These are phyloP conservation scores for Eimeria necatrix DNA, from an alignment of 169 alveolate genomes.

Conservation along the genomic window DNA sequence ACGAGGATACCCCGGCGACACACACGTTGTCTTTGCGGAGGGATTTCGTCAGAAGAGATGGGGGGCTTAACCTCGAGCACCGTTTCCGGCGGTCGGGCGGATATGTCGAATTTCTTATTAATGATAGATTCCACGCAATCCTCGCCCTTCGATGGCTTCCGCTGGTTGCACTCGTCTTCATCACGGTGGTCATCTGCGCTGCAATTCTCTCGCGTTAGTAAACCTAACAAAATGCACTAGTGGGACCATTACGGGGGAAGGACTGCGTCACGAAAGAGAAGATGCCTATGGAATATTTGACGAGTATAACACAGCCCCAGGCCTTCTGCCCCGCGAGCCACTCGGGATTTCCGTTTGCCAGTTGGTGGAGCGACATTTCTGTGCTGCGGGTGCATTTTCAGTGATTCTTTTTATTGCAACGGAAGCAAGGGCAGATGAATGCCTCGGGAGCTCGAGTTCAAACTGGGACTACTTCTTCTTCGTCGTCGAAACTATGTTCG, in stretches of 20 bases:
- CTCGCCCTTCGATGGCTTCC: slow-evolving; percentile 80
- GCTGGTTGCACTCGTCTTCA: slow-evolving; percentile 78
- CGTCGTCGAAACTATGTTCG: slow-evolving; percentile 86
- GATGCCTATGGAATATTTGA: not conserved
- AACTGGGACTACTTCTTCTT: slow-evolving; percentile 83
- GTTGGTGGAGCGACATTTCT: not conserved
- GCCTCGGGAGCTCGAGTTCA: slow-evolving; percentile 83
- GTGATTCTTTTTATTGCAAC: slow-evolving; percentile 76
- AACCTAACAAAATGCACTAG: not conserved
- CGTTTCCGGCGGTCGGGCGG: slow-evolving; percentile 75
- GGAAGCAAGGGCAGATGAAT: slow-evolving; percentile 79
- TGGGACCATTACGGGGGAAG: not conserved
- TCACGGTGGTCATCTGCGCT: slow-evolving; percentile 78
- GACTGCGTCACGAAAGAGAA: not conserved
- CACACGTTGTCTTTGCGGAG: slow-evolving; percentile 60
- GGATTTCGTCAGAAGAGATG: slow-evolving; percentile 58
- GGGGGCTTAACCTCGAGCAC: slow-evolving; percentile 75
- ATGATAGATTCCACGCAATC: slow-evolving; percentile 79
- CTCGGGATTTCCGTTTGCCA: not conserved
- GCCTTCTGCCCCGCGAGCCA: not conserved
- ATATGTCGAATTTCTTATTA: slow-evolving; percentile 72
- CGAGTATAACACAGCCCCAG: not conserved
- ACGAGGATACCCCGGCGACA: slow-evolving; percentile 64
- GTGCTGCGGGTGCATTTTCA: slow-evolving; percentile 2
- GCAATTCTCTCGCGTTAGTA: slow-evolving; percentile 74